These are phyloP conservation scores for Eutrema salsugineum DNA, from an alignment of 441 rosid species.

Conservation along the genomic window DNA sequence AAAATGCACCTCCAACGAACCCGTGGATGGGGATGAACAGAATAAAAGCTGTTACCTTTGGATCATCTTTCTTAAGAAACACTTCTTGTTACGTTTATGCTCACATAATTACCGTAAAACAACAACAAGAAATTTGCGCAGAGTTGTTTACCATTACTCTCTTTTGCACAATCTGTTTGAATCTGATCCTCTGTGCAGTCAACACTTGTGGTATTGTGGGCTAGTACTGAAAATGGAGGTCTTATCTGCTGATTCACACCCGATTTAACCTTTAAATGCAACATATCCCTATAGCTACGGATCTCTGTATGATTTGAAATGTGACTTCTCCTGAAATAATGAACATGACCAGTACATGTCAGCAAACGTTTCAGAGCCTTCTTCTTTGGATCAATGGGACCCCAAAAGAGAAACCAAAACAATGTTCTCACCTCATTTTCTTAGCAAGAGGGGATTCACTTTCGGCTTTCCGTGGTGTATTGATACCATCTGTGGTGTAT, in stretches of 20 bases:
- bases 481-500: too few species aligned
- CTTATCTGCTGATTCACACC: constrained; percentile 48
- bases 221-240: constrained; percentile 64
- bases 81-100: constrained; percentile 46
- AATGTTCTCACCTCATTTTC: constrained; percentile 52
- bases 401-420: neutral
- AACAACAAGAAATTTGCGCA: neutral
- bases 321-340: constrained; percentile 62
- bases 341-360: neutral
- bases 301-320: constrained; percentile 43
- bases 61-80: constrained; percentile 85
- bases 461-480: constrained; percentile 41
- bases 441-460: constrained; percentile 45
- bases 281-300: constrained; percentile 47
- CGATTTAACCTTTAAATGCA: constrained; percentile 46
- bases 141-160: constrained; percentile 51
- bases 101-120: constrained; percentile 41
- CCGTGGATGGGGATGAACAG: too few species aligned
- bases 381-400: neutral
- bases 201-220: constrained; percentile 45
- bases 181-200: constrained; percentile 32
- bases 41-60: constrained; percentile 74
- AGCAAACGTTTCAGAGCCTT: neutral
- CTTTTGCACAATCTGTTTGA: constrained; percentile 35
- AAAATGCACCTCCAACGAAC: too few species aligned